Evolutionary conservation across 345 rosid species (phyloP), one percentile per base, ranked within the genome.

Genomic region (Ceriops zippeliana): DNA sequence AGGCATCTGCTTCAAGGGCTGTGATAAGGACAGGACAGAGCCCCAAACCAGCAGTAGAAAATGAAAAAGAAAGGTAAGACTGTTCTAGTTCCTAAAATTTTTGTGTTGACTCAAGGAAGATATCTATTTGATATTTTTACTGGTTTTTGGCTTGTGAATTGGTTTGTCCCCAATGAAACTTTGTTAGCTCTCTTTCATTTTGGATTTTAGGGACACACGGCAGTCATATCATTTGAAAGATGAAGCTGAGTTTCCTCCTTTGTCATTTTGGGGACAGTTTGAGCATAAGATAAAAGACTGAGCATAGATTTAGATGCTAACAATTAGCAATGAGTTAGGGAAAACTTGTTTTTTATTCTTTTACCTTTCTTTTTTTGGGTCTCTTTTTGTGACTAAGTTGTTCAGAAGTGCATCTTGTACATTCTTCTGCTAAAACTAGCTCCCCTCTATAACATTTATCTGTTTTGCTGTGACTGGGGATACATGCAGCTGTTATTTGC

Each of bases 191-290:
- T 46, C 19, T 53, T 21, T 61, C 21, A 56, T 66, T 38, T 63
- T 66, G 57, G 70, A 56, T 70, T 60, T 13, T 62, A 77, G 81
- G 62, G 64, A 1, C 42, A 65, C 24, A 26, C 58, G 31, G 62
- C 58, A 56, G 56, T 58, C 65, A 20, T 81, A 74, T 71, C 81
- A 69, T 62, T 68, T 81, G 17, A 62, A 62, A 63, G 69, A 77
- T 72, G 79, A 81, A 38, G 70, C 8, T 7, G 81, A 81, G 66
- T 81, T 77, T 59, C 81, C 81, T 68, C 81, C 79, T 38, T 57
- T 81, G 24, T 56, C 70, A n/a, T 20, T 37, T 15, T 8, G 58
- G 49, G 28, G 54, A 63, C 20, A 52, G 13, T 42, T 13, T 42
- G 22, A 58, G 54, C 24, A 19, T 56, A 66, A 46, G 20, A 20